Percentiles rank a stretch among this genome's conserved stretches.
phyloP scores from a whole-genome alignment of 2,329 filamentous ascomycete genomes.

The Thermochaetoides dissita region DNA sequence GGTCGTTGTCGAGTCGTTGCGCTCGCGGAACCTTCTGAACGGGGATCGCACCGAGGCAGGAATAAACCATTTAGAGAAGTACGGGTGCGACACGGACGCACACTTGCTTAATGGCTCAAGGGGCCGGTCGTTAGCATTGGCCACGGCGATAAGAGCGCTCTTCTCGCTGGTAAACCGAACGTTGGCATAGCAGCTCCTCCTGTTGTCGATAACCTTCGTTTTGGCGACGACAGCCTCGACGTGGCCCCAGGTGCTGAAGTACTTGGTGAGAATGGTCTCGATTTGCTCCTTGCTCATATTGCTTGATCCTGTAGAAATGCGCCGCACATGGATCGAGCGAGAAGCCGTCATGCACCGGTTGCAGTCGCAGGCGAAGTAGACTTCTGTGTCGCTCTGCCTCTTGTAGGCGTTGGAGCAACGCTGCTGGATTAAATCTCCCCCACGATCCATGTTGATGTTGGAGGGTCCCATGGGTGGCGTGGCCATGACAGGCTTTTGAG shows the following conservation, averaged over 20 bases:
- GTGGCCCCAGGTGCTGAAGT: conserved; percentile 3
- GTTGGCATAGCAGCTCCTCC: background rate
- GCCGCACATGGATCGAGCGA: conserved; percentile 1
- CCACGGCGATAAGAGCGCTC: background rate
- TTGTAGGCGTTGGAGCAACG: background rate
- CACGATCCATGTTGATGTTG: no score
- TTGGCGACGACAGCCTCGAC: background rate
- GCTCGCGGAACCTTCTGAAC: no score
- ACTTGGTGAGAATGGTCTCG: background rate
- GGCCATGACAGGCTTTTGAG: no score
- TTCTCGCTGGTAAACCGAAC: background rate
- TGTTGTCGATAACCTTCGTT: no score
- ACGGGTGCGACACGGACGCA: no score
- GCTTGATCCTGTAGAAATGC: background rate
- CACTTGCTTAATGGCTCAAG: background rate
- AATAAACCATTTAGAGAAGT: no score
- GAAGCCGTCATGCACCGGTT: background rate
- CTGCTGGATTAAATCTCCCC: no score
- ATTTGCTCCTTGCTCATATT: background rate
- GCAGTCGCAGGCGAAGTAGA: background rate
- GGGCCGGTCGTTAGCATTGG: background rate
- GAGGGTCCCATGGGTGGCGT: no score
- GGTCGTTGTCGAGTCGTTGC: no score
- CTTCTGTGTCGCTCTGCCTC: no score
- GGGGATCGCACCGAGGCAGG: no score